Base-by-base conservation (phyloP, 148 eudicot genomes). In the Cornus suecica region DNA sequence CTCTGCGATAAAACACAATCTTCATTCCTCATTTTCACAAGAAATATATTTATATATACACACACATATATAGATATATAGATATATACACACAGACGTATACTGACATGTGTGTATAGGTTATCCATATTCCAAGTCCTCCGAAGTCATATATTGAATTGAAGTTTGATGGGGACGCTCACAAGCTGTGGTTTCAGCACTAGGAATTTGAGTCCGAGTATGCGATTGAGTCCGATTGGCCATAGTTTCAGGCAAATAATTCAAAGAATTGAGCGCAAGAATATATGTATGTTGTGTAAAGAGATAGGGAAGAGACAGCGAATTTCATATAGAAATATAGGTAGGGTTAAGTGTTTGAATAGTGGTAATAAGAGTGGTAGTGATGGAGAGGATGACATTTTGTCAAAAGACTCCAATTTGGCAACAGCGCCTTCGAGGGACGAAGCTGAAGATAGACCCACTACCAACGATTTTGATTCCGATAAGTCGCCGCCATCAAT, bases 361-460 rank as follows among this genome's bases (percentile, higher is more conserved):
- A 75, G 79, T 73, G 74, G 67, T 63, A 80, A 72, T 16, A 54
- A 61, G 64, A 81, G 76, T 41, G 83, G 73, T 71, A 28, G 71
- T 25, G 86, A 72, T 37, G 80, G 60, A 24, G 81, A 76, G 72
- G 72, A 45, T 2, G 68, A 67, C 10, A 65, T 70, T 34, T 73
- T 68, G 51, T 29, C 75, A 16, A 90, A 66, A 1, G 92, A 87
- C 23, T 86, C 87, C 26, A 88, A 80, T 77, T 80, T 88, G 88
- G 91, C 88, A 4, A 90, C 90, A 14, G 79, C 83, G 10, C 22
- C 76, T 9, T 73, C 68, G 32, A 30, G 64, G 65, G 78, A 76
- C 28, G 91, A 82, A 83, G 74, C 80, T 41, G 88, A 73, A 20
- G 84, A 84, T 23, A 75, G 32, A 25, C 68, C 23, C 13, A 60